A percentile compares a stretch with the other conserved stretches of the same genome.
Conservation (phyloP, 768 basidiomycete genomes). For the Cystofilobasidium macerans region DNA sequence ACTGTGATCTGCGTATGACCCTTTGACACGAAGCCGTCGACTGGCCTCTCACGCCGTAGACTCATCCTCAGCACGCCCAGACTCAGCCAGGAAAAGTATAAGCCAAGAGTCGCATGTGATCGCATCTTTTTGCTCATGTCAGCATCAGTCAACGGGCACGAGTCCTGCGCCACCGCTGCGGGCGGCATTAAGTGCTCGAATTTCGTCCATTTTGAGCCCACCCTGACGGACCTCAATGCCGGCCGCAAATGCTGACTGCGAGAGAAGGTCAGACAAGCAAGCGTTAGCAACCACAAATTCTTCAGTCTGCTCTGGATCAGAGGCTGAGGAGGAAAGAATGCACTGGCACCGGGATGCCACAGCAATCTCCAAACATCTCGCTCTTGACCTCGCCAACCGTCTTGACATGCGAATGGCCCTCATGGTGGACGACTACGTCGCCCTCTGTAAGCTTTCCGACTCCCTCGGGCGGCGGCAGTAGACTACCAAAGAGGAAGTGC, state of each 20-base stretch:
- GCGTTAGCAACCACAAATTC: no score
- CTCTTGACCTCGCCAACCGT: constrained; percentile 47
- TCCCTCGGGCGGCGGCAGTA: constrained; percentile 43
- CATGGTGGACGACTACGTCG: constrained; percentile 22
- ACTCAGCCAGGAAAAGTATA: no score
- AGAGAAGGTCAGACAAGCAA: not conserved
- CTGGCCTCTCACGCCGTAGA: no score
- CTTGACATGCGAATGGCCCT: constrained; percentile 32
- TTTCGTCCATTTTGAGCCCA: not conserved
- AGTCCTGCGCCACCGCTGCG: not conserved
- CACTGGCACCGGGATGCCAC: constrained; percentile 70
- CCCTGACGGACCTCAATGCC: constrained; percentile 1
- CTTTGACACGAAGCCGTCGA: no score
- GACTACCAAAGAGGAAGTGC: constrained; percentile 85
- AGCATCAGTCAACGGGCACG: constrained; percentile 1
- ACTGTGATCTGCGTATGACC: no score
- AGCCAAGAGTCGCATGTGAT: no score
- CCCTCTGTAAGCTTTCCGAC: constrained; percentile 14
- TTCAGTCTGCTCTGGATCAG: no score
- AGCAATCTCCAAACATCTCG: constrained; percentile 56
- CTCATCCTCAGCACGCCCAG: no score
- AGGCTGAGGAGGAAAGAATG: not conserved
- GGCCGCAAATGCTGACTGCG: constrained; percentile 25
- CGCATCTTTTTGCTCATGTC: no score
- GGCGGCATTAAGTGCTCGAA: no score